These are phyloP conservation scores for Mucor circinelloides DNA, from an alignment of 371 early-diverging fungal species.

Conservation along the genomic window DNA sequence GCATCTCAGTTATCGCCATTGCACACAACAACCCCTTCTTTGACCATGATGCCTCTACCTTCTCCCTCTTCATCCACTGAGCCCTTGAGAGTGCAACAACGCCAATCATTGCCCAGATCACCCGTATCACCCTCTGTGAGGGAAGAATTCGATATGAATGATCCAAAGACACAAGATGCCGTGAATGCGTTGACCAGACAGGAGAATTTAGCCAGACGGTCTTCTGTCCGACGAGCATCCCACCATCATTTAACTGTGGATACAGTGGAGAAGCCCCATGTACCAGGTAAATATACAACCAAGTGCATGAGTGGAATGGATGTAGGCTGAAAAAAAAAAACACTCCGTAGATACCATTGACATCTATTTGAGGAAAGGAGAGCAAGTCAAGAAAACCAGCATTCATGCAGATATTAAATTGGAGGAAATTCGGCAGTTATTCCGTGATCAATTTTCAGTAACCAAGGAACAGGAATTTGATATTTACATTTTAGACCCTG, in stretches of 20 bases:
- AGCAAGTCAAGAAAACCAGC: slow-evolving; percentile 50
- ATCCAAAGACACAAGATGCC: slow-evolving; percentile 33
- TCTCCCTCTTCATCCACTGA: slow-evolving; percentile 10
- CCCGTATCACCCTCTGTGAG: slow-evolving; percentile 11
- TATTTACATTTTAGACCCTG: slow-evolving; percentile 60
- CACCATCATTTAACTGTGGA: slow-evolving; percentile 9
- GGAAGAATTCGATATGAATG: slow-evolving; percentile 35
- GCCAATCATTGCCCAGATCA: neutral
- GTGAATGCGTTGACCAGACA: slow-evolving; percentile 28
- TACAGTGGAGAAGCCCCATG: neutral
- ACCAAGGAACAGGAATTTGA: slow-evolving; percentile 15
- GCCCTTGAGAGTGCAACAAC: neutral
- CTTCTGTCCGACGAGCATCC: slow-evolving; percentile 30
- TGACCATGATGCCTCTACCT: neutral
- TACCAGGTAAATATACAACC: neutral
- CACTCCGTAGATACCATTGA: neutral
- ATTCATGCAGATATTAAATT: slow-evolving; percentile 36
- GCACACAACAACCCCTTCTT: neutral
- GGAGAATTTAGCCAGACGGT: slow-evolving; percentile 27
- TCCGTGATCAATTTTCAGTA: slow-evolving; percentile 45
- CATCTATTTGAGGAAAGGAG: slow-evolving; percentile 53
- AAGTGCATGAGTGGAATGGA: neutral
- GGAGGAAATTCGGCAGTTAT: slow-evolving; percentile 44
- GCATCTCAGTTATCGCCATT: slow-evolving; percentile 1
- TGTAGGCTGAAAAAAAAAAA: no score